Evolutionary conservation across 179 eudicot species (phyloP), one percentile per base, ranked within the genome.

Genomic region (Silene vulgaris): DNA sequence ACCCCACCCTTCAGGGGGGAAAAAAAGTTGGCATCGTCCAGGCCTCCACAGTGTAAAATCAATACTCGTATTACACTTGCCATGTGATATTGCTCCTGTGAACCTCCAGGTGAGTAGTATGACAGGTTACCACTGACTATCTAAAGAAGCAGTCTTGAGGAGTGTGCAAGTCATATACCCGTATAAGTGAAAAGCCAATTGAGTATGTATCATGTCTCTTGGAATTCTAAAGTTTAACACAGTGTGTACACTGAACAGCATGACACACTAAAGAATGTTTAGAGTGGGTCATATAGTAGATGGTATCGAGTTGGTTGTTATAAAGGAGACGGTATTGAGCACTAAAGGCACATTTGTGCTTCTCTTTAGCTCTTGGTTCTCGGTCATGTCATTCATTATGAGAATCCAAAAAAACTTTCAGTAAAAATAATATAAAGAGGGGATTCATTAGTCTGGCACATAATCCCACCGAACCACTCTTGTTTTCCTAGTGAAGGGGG

Each of bases 401-500:
- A 29, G 69, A 65, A 37, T 14, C 20, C 69, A 65, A 65, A 13
- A 20, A 19, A 19, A 37, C 14, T 67, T 35, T 32, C 20, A 37
- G 8, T 9, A 5, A n/a, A 68, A 17, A 68, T 40, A 68, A 32
- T 32, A 43, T 8, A 40, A 19, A 37, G 21, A 3, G 52, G 26
- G 8, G 37, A 40, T 43, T 12, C 52, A 17, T 11, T 68, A 11
- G 29, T 40, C 72, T 69, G 45, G 30, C 59, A 69, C 57, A 67
- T 35, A 11, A 65, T 29, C 43, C 16, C 71, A 67, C 71, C 23
- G 50, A 17, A 16, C 35, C 48, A 17, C 50, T 66, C n/a, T 66
- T 66, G 2, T 66, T 69, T 12, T 11, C 6, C 56, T n/a, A 68
- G 54, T 68, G 72, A 68, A 45, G 60, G 13, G 20, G 60, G 43